Conservation (phyloP, 192 early-diverging fungal genomes). For the Coemansia sp. region DNA sequence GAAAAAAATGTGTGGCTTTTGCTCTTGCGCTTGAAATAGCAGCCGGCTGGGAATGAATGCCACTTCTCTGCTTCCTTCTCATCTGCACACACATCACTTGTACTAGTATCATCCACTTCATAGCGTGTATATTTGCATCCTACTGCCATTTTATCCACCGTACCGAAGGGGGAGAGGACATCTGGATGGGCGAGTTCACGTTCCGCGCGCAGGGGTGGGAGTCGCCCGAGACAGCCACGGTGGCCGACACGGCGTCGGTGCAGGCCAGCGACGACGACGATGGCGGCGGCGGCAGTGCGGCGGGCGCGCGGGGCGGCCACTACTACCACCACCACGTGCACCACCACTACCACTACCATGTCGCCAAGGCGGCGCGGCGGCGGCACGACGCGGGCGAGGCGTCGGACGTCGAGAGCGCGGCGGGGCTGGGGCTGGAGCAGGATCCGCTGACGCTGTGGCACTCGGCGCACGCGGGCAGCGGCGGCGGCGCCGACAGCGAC, state of each 20-base stretch:
- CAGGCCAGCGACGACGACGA: slow-evolving; percentile 8
- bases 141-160: no score
- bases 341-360: slow-evolving; percentile 29
- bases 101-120: no score
- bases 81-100: no score
- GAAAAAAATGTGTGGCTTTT: no score
- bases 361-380: slow-evolving; percentile 4
- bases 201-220: slow-evolving; percentile 23
- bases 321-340: slow-evolving; percentile 24
- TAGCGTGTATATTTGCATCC: no score
- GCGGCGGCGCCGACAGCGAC: not conserved
- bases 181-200: slow-evolving; percentile 13
- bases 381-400: slow-evolving; percentile 3
- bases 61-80: no score
- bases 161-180: no score
- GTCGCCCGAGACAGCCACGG: slow-evolving; percentile 14
- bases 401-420: not conserved
- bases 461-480: slow-evolving; percentile 6
- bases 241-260: slow-evolving; percentile 5
- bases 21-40: no score
- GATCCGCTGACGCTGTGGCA: slow-evolving; percentile 36
- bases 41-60: no score
- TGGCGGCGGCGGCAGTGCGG: not conserved
- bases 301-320: not conserved
- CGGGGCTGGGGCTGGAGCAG: not conserved